Evolutionary conservation across 352 stramenopile species (phyloP), one percentile per base, ranked within the genome.

Genomic region (Pseudoperonospora humuli): DNA sequence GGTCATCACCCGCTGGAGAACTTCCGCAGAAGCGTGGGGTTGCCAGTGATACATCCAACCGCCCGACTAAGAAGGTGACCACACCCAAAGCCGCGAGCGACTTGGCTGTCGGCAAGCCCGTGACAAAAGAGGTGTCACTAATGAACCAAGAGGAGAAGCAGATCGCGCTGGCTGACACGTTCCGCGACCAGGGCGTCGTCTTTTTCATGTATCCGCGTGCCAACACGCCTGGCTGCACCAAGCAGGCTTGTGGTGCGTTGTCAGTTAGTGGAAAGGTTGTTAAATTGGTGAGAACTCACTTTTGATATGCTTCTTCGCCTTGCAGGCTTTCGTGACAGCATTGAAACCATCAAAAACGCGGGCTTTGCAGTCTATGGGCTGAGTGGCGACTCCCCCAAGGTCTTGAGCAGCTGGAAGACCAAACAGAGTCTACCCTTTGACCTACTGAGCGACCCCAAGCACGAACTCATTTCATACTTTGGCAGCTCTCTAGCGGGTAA

Each of bases 201-300:
- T 84, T 94, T 64, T 94, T 94, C 61, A 91, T 94, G 79, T 94
- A 89, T 44, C 82, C 82, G 6, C 64, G 57, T n/a, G 82, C 82
- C 21, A 91, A 91, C 54, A 94, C 82, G 9, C 79, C 79, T 1
- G 82, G 82, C 7, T 94, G 82, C 61, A 94, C 79, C 46, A 94
- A 90, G 52, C 82, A 94, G 48, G 82, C 82, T 9, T 94, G 82
- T 36, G 79, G 76, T 84, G 29, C 7, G 68, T 68, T 10, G 4
- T 24, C 2, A 3, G 9, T 31, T 7, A 13, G 31, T 37, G 15
- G 19, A 47, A 61, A 56, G 27, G 40, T 46, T 42, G 33, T 58
- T 39, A 43, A 53, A 40, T n/a, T 17, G 23, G 20, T 41, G 29
- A 15, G 45, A 14, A 37, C 39, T 55, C 17, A 51, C 11, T 39